These are phyloP conservation scores for Protostelium mycophagum DNA, from an alignment of 78 protist species.

Conservation along the genomic window DNA sequence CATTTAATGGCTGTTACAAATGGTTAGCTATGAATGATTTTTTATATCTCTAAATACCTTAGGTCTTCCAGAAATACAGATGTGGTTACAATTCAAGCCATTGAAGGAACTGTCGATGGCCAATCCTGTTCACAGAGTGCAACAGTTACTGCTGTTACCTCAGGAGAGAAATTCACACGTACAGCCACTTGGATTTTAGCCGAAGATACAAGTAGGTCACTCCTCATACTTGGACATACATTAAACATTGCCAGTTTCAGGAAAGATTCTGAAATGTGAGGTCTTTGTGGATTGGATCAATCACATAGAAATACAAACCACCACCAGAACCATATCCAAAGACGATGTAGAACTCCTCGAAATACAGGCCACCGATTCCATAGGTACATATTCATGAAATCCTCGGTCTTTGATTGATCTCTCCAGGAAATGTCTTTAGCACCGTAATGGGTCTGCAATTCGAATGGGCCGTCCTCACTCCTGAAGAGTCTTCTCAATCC, in stretches of 20 bases:
- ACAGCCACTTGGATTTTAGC: background rate
- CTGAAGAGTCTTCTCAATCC: background rate
- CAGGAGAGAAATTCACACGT: background rate
- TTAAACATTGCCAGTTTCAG: slow-evolving; percentile 9
- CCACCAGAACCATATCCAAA: slow-evolving; percentile 55
- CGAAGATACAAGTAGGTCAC: background rate
- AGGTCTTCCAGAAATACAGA: background rate
- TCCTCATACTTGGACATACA: background rate
- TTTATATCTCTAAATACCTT: too few species aligned
- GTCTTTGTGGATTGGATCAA: slow-evolving; percentile 64
- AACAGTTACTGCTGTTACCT: background rate
- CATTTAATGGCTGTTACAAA: background rate
- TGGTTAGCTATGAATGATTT: background rate
- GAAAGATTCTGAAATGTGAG: slow-evolving; percentile 48
- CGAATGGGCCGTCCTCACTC: slow-evolving; percentile 25
- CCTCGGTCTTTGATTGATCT: background rate
- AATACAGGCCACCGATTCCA: slow-evolving; percentile 44
- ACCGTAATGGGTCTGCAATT: slow-evolving; percentile 51
- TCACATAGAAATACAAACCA: slow-evolving; percentile 44
- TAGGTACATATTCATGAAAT: background rate
- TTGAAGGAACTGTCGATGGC: background rate
- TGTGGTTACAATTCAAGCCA: background rate
- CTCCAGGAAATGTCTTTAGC: slow-evolving; percentile 57
- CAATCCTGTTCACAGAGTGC: background rate
- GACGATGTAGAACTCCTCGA: slow-evolving; percentile 43